Evolutionary conservation across 345 rosid genomes (phyloP).

Genomic region (Boechera retrofracta): DNA sequence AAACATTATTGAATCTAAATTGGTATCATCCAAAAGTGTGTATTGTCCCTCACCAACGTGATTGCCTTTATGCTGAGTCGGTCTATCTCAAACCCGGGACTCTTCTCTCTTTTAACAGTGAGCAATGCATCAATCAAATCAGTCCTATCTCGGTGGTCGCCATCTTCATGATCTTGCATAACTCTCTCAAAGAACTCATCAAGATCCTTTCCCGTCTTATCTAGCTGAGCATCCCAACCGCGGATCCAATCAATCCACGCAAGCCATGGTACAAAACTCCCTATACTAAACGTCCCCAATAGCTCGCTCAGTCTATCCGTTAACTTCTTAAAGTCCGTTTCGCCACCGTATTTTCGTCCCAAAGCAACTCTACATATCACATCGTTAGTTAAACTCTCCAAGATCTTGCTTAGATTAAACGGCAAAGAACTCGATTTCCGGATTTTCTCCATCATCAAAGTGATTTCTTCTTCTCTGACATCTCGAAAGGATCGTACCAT

Average conservation of each 20-base stretch:
- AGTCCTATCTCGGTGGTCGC: neutral
- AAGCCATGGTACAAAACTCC: constrained; percentile 62
- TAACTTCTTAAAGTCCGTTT: constrained; percentile 47
- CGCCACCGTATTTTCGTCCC: constrained; percentile 57
- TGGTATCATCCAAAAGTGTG: neutral
- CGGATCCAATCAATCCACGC: constrained; percentile 50
- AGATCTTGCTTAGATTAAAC: constrained; percentile 51
- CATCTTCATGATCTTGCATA: constrained; percentile 36
- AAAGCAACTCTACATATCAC: constrained; percentile 58
- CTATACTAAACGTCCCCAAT: constrained; percentile 48
- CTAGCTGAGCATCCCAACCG: constrained; percentile 35
- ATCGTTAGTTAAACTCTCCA: constrained; percentile 47
- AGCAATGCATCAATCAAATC: constrained; percentile 40
- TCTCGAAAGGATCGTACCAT: constrained; percentile 50
- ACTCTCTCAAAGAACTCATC: constrained; percentile 46
- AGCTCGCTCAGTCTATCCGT: constrained; percentile 41
- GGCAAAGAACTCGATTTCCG: constrained; percentile 23
- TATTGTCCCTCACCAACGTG: constrained; percentile 44
- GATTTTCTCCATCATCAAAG: constrained; percentile 43
- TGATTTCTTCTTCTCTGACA: constrained; percentile 58
- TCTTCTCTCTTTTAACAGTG: constrained; percentile 38
- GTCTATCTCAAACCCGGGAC: constrained; percentile 38
- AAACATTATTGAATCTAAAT: neutral
- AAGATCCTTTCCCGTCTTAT: constrained; percentile 38
- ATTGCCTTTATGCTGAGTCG: constrained; percentile 48